Conservation (phyloP, 306 rosid genomes). For the Prunus armeniaca region DNA sequence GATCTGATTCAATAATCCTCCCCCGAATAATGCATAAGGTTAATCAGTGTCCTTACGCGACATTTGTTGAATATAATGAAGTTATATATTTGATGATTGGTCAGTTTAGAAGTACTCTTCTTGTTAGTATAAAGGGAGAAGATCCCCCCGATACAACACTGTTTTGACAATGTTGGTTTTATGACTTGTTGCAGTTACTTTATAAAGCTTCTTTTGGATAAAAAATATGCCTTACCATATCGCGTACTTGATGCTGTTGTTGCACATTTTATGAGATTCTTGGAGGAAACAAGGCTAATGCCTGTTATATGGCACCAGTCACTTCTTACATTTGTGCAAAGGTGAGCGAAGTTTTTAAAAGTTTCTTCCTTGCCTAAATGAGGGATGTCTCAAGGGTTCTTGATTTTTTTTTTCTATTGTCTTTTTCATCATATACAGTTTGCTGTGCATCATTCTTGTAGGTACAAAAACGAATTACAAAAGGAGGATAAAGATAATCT, state of each 20-base stretch:
- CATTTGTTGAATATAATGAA: neutral
- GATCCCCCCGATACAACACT: neutral
- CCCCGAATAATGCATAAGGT: neutral
- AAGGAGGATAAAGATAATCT: conserved; percentile 72
- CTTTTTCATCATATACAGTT: conserved; percentile 11
- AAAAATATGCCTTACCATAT: conserved; percentile 86
- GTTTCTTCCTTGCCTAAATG: neutral
- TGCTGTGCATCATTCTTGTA: conserved; percentile 33
- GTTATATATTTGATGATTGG: neutral
- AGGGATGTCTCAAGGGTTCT: neutral
- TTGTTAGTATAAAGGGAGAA: neutral
- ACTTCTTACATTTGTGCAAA: conserved; percentile 85
- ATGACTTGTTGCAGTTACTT: conserved; percentile 65
- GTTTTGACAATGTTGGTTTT: conserved; percentile 18
- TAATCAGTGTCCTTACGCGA: neutral
- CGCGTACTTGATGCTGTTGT: conserved; percentile 80
- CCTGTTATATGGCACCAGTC: conserved; percentile 99
- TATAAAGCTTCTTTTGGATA: conserved; percentile 91
- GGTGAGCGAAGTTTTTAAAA: conserved; percentile 42
- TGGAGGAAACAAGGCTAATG: conserved; percentile 63
- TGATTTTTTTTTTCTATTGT: neutral
- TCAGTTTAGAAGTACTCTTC: neutral
- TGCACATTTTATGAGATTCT: conserved; percentile 76
- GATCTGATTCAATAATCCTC: neutral
- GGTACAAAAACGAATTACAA: conserved; percentile 83